Conservation (phyloP, 2,329 filamentous ascomycete species). For the Huntiella savannae region DNA sequence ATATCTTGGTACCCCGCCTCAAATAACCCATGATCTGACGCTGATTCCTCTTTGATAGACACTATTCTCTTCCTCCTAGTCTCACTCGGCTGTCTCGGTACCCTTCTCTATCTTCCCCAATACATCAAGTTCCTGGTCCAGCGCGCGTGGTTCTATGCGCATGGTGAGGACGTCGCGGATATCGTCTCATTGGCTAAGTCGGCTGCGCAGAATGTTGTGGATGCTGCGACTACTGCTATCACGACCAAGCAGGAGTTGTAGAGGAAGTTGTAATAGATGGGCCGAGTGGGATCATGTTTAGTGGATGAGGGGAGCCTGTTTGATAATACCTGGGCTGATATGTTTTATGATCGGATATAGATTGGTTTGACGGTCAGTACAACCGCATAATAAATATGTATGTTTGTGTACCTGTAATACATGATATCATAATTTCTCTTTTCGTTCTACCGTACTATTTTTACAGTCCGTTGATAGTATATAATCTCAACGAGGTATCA, state of each 20-base stretch:
- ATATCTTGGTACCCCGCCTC: too few species aligned
- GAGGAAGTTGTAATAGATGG: background rate
- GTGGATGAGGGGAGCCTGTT: background rate
- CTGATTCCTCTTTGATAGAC: conserved; percentile 34
- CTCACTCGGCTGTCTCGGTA: conserved; percentile 69
- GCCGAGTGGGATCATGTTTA: background rate
- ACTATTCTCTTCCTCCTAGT: conserved; percentile 80
- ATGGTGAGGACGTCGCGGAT: conserved; percentile 48
- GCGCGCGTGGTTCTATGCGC: conserved; percentile 88
- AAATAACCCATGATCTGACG: background rate
- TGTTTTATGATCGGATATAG: too few species aligned
- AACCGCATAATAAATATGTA: background rate
- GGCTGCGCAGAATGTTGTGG: conserved; percentile 17
- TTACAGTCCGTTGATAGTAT: conserved; percentile 21
- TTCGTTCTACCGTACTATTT: conserved; percentile 7
- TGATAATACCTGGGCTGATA: too few species aligned
- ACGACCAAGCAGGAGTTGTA: conserved; percentile 20
- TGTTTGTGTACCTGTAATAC: background rate
- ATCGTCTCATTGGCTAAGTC: conserved; percentile 28
- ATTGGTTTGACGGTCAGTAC: too few species aligned
- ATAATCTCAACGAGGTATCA: conserved; percentile 41
- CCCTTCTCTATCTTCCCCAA: conserved; percentile 80
- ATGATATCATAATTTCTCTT: background rate
- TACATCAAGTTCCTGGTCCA: conserved; percentile 67
- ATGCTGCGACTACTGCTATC: conserved; percentile 15